These are phyloP conservation scores for Macrophomina tecta DNA, from an alignment of 2,329 filamentous ascomycete genomes.

Conservation along the genomic window DNA sequence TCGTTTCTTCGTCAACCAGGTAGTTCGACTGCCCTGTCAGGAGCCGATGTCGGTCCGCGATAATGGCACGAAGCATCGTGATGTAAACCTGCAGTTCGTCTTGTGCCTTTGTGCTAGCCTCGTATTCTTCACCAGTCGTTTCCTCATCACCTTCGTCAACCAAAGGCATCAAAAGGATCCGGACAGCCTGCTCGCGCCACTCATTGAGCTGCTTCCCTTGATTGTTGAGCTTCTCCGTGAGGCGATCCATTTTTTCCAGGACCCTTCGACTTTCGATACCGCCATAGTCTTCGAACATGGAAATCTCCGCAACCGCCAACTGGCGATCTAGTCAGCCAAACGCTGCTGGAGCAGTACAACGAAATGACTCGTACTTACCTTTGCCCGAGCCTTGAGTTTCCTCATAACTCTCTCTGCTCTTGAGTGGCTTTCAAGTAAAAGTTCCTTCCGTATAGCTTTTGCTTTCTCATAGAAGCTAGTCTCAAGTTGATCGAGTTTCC, in stretches of 20 bases:
- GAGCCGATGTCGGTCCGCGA: constrained; percentile 79
- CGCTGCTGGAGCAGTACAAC: no score
- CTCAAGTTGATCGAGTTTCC: constrained; percentile 72
- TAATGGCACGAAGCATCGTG: constrained; percentile 73
- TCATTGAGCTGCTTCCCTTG: constrained; percentile 74
- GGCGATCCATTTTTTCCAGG: constrained; percentile 68
- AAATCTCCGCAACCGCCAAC: constrained; percentile 58
- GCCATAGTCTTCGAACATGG: constrained; percentile 57
- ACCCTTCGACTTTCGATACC: constrained; percentile 77
- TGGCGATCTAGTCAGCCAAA: background rate
- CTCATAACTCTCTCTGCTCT: constrained; percentile 71
- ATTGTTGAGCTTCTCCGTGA: constrained; percentile 71
- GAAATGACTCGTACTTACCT: background rate
- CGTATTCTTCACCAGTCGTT: constrained; percentile 87
- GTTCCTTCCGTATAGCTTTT: constrained; percentile 77
- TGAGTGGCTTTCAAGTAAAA: constrained; percentile 65
- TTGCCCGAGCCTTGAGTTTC: constrained; percentile 51
- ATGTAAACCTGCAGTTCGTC: constrained; percentile 78
- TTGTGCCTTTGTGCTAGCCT: constrained; percentile 83
- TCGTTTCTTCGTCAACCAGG: constrained; percentile 75
- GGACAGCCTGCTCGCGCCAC: constrained; percentile 76
- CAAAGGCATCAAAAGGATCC: constrained; percentile 74
- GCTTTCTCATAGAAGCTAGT: constrained; percentile 76
- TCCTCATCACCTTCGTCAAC: constrained; percentile 83
- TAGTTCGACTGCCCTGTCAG: constrained; percentile 79